Base-by-base conservation (phyloP, 2,329 filamentous ascomycete genomes). In the Sordariomycetes sp. region DNA sequence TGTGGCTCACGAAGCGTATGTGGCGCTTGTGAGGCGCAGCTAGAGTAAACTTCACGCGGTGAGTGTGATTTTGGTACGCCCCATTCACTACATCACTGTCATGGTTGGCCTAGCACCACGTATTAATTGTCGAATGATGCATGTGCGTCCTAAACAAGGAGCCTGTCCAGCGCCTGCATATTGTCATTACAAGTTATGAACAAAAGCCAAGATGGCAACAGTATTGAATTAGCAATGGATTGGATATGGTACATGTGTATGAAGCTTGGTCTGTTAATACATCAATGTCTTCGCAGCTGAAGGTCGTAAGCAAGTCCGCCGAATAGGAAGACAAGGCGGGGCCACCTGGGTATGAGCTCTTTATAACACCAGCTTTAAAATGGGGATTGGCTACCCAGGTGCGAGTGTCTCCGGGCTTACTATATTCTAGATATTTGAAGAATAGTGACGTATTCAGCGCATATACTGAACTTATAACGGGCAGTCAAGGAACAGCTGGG, bases 1-100 rank as follows among this genome's bases (percentile, higher is more conserved):
- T 56, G 54, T 56, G 54, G 54, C 54, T 56, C 17, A 50, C 12
- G n/a, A n/a, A 24, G 20, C 20, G 24, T 50, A 32, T 50, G 45
- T 50, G 45, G 45, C 45, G 45, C 24, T 50, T 20, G 45, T 24
- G 22, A 50, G 39, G 22, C 45, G 2, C 6, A 50, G 45, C 45
- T 20, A 7, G 24, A 2, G 6, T 8, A 12, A 50, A 24, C 24
- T 12, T 24, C n/a, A 50, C 45, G 45, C 4, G 3, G n/a, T 50
- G 4, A 7, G 8, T 6, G 10, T 22, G 24, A 39, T 2, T 24
- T 50, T 50, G 20, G n/a, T n/a, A 50, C 45, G 20, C 24, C 7
- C 6, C 12, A 10, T 3, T 22, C 10, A 20, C 4, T 12, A 8
- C 24, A 7, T 8, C n/a, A 8, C 8, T 2, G 12, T 1, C 45